Base-by-base conservation (phyloP, 208 protist genomes). In the Crithidia fasciculata region DNA sequence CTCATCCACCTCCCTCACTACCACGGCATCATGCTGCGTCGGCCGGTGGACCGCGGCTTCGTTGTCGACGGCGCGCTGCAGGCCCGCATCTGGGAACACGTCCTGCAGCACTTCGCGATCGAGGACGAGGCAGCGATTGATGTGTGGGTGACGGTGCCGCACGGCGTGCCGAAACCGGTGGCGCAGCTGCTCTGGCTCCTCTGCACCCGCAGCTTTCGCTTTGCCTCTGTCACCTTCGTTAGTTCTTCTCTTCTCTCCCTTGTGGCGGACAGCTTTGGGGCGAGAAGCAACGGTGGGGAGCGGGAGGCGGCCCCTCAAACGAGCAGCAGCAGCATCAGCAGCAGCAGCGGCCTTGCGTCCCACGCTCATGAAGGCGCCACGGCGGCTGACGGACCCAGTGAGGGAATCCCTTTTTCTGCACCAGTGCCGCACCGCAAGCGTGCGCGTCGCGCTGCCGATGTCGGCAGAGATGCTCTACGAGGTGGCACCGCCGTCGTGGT, bases 1-100 rank as follows among this genome's bases (percentile, higher is more conserved):
- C 69, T 96, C 10, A 67, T 75, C 39, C 72, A 69, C 47, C 74
- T 96, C 37, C 86, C 88, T 16, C 91, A 96, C 67, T 96, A 89
- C 61, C 86, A 96, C 71, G 81, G 87, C 1, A 78, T 96, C 57
- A 80, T 96, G 83, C 74, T 94, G 61, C 84, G 91, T 16, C 91
- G 91, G 8, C 91, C 91, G n/a, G 81, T 91, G 9, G 87, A 90
- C 53, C 79, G 83, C 49, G 91, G 91, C 19, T 94, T 89, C 70
- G 57, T 94, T 44, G 85, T 92, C n/a, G 91, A 96, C 66, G 85
- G 76, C 16, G 57, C 74, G 5, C 76, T 93, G 28, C 86, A 96
- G 70, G 80, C 85, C 13, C 76, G 83, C 37, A 74, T 96, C 36
- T 96, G 91, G 89, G 88, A 96, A 61, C 83, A 89, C 69, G 74